Base-by-base conservation (phyloP, 2,329 filamentous ascomycete genomes). In the Penicillium sumatraense region DNA sequence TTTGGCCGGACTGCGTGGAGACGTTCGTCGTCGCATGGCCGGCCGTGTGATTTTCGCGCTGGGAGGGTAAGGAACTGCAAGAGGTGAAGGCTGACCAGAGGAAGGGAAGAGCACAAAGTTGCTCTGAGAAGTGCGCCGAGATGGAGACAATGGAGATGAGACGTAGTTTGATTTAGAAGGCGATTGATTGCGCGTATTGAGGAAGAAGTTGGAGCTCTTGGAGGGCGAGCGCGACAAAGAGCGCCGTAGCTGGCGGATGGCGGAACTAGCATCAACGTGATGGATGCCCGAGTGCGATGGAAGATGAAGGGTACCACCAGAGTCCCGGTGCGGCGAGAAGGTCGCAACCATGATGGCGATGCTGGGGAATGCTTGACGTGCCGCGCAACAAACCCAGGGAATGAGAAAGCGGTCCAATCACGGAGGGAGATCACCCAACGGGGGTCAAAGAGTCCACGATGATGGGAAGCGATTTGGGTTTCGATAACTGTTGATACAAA, bases 191-290 rank as follows among this genome's bases (percentile, higher is more conserved):
- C 80, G 76, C 23, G 80, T 76, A 20, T 74, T 68, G 11, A 85
- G 79, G 50, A 96, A 83, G 72, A 95, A 93, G 66, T 84, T 82
- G 54, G 83, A 83, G 40, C 80, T 80, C 73, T 95, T 96, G 27
- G 93, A 96, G 10, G 93, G 93, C n/a, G 93, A 97, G 66, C 92
- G 86, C 54, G 93, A 97, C 60, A 97, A 82, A 23, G 93, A 96
- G 65, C 91, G 89, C 62, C 93, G 85, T 55, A 97, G 81, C 67
- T 91, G 90, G 69, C 91, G 86, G 60, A 96, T 89, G 56, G 90
- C 88, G 48, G 90, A 87, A 58, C 89, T 88, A 61, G 91, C 86
- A 78, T 96, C 90, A 67, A 93, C 89, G 75, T 90, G 88, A 72
- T 91, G 90, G 58, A 86, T 86, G 68, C 90, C 87, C 45, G 90